Conservation (phyloP, 73 alveolate genomes). For the Uronychia setigera region DNA sequence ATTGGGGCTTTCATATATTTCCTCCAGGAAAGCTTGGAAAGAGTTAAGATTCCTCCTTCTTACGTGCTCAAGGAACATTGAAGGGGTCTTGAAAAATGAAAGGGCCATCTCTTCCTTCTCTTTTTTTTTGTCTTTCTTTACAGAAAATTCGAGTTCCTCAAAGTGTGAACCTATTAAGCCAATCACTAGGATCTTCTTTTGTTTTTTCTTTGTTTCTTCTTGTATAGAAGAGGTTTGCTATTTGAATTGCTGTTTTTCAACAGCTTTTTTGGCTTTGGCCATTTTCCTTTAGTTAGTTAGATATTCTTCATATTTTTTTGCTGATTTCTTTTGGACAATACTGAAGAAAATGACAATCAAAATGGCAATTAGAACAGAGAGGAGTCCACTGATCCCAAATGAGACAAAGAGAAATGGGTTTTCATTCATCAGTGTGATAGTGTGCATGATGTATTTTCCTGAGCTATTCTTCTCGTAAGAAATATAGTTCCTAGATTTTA, state of each 20-base stretch:
- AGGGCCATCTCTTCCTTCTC: conserved; percentile 1
- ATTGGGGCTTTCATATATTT: conserved; percentile 12
- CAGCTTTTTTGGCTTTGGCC: conserved; percentile 15
- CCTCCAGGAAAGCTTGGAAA: not conserved
- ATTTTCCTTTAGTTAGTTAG: not conserved
- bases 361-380: not conserved
- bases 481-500: not conserved
- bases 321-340: not conserved
- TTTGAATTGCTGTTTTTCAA: not conserved
- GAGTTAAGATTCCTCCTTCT: conserved; percentile 17
- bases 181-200: conserved; percentile 1
- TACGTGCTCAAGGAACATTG: conserved; percentile 15
- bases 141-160: not conserved
- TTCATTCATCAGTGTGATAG: conserved; percentile 13
- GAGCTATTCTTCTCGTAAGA: not conserved
- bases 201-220: not conserved
- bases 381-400: conserved; percentile 1
- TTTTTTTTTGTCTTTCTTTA: not conserved
- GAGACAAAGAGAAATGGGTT: conserved; percentile 2
- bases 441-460: conserved; percentile 1
- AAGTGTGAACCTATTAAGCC: conserved; percentile 9
- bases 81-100: conserved; percentile 33
- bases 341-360: not conserved
- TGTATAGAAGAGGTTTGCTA: not conserved
- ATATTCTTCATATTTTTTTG: not conserved